These are phyloP conservation scores for Colletotrichum sp. DNA, from an alignment of 2,329 filamentous ascomycete genomes.

Conservation along the genomic window DNA sequence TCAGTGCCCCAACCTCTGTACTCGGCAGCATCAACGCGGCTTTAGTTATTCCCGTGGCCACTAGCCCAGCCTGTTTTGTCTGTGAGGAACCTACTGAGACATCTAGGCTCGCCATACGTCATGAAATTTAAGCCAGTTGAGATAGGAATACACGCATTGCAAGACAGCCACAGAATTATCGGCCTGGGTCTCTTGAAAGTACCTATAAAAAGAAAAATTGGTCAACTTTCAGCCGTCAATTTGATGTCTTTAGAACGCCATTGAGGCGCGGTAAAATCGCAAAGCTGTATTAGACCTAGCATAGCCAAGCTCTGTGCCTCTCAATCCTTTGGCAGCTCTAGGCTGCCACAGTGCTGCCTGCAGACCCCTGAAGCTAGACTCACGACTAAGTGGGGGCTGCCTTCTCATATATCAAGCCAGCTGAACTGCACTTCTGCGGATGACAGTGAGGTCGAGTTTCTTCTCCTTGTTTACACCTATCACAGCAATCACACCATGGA, in stretches of 20 bases:
- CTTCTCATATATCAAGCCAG: background rate
- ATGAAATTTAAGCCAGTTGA: background rate
- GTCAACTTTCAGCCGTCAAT: background rate
- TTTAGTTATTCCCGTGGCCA: background rate
- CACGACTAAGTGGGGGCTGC: background rate
- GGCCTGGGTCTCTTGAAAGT: background rate
- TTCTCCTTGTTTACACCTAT: background rate
- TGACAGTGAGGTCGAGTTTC: background rate
- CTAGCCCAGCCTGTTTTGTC: background rate
- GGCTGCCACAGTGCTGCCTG: background rate
- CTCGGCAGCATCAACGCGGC: background rate
- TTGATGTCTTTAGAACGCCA: rapidly evolving
- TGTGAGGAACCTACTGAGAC: background rate
- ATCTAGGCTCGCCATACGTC: background rate
- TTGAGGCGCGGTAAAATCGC: background rate
- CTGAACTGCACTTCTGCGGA: background rate
- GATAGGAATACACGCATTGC: background rate
- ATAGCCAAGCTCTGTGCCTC: background rate
- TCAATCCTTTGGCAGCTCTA: background rate
- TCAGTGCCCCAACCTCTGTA: background rate
- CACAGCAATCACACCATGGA: background rate
- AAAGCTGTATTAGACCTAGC: background rate
- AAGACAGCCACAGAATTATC: background rate
- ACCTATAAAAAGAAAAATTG: rapidly evolving
- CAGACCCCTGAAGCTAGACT: background rate